These are phyloP conservation scores for Lasiosphaeria hispida DNA, from an alignment of 495 filamentous ascomycete species.

Conservation along the genomic window DNA sequence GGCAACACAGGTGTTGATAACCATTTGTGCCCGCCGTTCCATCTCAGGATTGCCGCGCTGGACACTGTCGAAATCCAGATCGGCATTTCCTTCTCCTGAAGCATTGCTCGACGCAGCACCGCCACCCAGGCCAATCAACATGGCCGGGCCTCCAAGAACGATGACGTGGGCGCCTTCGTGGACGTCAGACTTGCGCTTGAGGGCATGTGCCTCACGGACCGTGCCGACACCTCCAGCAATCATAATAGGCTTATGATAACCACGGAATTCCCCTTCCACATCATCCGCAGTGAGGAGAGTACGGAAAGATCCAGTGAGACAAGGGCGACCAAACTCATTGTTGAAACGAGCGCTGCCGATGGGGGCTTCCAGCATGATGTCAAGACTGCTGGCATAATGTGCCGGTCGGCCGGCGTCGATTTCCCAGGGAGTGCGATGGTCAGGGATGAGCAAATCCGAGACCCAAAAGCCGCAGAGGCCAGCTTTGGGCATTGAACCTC, in stretches of 20 bases:
- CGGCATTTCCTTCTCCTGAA: conserved; percentile 82
- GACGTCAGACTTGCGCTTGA: conserved; percentile 76
- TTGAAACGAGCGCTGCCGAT: conserved; percentile 94
- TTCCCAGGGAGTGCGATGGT: conserved; percentile 80
- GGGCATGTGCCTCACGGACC: conserved; percentile 88
- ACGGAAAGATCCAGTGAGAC: conserved; percentile 83
- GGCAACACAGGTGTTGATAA: conserved; percentile 88
- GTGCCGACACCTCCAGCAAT: conserved; percentile 94
- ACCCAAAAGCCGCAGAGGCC: conserved; percentile 92
- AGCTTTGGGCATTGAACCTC: conserved; percentile 90
- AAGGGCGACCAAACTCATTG: conserved; percentile 97
- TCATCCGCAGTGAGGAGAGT: conserved; percentile 70
- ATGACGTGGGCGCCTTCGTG: conserved; percentile 81
- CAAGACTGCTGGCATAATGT: conserved; percentile 87
- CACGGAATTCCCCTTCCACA: conserved; percentile 63
- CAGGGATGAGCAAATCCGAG: conserved; percentile 87
- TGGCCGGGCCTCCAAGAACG: conserved; percentile 90
- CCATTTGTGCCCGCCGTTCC: conserved; percentile 90
- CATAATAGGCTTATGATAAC: conserved; percentile 99
- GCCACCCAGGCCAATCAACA: conserved; percentile 95
- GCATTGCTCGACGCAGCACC: conserved; percentile 90
- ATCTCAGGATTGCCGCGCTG: conserved; percentile 95
- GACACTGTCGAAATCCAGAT: conserved; percentile 93
- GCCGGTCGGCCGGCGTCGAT: conserved; percentile 82
- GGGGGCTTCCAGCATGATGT: conserved; percentile 96